Conservation (phyloP, 176 grass and related monocot genomes). For the Oryza coarctata region DNA sequence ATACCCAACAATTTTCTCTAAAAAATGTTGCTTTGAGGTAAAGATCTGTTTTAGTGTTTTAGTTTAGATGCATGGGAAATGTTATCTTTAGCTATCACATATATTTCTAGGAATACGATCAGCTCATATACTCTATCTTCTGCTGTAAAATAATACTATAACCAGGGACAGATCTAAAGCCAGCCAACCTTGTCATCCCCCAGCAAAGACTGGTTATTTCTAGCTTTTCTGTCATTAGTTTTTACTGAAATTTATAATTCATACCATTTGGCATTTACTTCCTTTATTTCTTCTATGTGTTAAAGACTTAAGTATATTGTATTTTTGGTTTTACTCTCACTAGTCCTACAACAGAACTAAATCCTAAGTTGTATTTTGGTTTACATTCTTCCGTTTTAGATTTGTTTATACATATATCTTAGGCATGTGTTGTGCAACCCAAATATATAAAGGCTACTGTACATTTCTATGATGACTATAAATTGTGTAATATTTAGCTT, state of each 20-base stretch:
- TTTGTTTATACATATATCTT: not conserved
- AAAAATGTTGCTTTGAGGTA: conserved; percentile 82
- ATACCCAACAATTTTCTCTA: conserved; percentile 55
- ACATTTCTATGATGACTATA: not conserved
- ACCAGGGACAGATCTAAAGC: not conserved
- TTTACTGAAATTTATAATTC: too few relatives aligned
- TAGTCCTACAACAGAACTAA: too few relatives aligned
- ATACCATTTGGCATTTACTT: too few relatives aligned
- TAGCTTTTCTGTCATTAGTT: not conserved
- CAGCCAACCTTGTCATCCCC: not conserved
- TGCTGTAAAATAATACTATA: not conserved
- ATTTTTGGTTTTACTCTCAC: too few relatives aligned
- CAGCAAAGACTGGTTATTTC: not conserved
- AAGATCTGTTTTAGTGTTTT: conserved; percentile 18
- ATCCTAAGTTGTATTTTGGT: too few relatives aligned
- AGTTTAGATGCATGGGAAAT: conserved; percentile 1
- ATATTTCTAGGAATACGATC: conserved; percentile 19
- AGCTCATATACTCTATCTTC: conserved; percentile 1
- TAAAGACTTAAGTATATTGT: too few relatives aligned
- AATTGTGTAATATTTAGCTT: not conserved
- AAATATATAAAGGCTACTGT: not conserved
- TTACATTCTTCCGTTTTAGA: not conserved
- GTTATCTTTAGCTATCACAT: not conserved
- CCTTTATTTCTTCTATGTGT: too few relatives aligned
- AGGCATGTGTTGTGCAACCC: not conserved